phyloP scores from a whole-genome alignment of 306 rosid species.

The Gynostemma pentaphyllum region DNA sequence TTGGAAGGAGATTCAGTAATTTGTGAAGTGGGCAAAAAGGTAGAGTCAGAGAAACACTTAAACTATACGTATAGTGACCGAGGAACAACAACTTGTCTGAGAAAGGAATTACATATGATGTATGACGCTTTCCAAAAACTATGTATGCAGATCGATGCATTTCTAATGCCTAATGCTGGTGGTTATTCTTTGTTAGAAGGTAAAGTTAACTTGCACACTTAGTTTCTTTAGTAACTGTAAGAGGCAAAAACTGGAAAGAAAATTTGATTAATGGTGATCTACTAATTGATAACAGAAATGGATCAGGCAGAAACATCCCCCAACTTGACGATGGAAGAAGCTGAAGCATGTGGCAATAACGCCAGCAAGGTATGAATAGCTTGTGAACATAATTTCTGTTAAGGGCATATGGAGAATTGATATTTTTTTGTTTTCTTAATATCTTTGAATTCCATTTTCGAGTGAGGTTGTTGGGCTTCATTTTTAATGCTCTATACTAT shows the following conservation, averaged over 20 bases:
- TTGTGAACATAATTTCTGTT: background rate
- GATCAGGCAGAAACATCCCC: constrained; percentile 23
- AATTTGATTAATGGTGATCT: constrained; percentile 15
- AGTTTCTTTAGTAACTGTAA: constrained; percentile 6
- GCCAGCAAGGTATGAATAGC: constrained; percentile 33
- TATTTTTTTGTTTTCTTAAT: background rate
- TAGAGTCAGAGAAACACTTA: constrained; percentile 18
- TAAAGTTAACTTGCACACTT: constrained; percentile 23
- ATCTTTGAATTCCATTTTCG: background rate
- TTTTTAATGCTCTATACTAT: constrained; percentile 16
- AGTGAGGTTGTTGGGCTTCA: constrained; percentile 12
- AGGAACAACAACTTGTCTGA: constrained; percentile 24
- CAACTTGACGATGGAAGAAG: constrained; percentile 21
- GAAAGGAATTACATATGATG: constrained; percentile 39
- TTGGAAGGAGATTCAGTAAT: constrained; percentile 15
- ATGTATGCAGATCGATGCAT: constrained; percentile 26
- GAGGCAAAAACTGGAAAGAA: constrained; percentile 1
- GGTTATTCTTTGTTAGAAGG: constrained; percentile 32
- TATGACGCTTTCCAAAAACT: constrained; percentile 34
- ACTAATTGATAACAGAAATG: constrained; percentile 39
- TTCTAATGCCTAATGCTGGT: constrained; percentile 24
- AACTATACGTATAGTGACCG: constrained; percentile 16
- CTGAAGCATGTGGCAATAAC: constrained; percentile 23
- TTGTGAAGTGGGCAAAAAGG: constrained; percentile 21
- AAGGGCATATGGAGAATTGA: background rate